Evolutionary conservation across 306 rosid species (phyloP).

Genomic region (Trifolium subterraneum): DNA sequence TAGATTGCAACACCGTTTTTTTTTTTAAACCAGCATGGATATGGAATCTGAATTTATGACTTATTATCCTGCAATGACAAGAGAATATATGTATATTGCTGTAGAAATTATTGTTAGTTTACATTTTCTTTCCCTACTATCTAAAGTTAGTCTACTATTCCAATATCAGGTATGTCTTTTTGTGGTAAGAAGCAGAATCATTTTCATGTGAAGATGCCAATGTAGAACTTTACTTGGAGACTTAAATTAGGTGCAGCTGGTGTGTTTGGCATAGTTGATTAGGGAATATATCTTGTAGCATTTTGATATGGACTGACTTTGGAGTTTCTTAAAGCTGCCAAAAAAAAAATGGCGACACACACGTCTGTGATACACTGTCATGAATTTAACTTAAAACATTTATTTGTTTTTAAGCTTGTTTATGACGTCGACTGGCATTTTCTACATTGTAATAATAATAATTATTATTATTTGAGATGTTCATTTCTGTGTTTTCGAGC

Average conservation of each 20-base stretch:
- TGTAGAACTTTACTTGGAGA: slow-evolving; percentile 38
- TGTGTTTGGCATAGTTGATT: slow-evolving; percentile 8
- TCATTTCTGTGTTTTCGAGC: slow-evolving; percentile 1
- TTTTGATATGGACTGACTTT: slow-evolving; percentile 14
- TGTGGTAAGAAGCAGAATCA: slow-evolving; percentile 39
- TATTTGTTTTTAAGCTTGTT: slow-evolving; percentile 24
- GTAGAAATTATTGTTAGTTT: slow-evolving; percentile 27
- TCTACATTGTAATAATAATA: slow-evolving; percentile 40
- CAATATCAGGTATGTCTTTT: slow-evolving; percentile 46
- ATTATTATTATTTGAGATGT: slow-evolving; percentile 44
- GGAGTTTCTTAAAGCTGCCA: slow-evolving; percentile 26
- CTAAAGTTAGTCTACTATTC: not conserved
- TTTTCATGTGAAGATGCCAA: slow-evolving; percentile 33
- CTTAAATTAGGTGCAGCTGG: slow-evolving; percentile 32
- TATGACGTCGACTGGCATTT: slow-evolving; percentile 14
- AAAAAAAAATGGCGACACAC: not conserved
- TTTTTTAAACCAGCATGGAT: slow-evolving; percentile 18
- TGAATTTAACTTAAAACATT: slow-evolving; percentile 24
- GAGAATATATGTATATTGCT: slow-evolving; percentile 15
- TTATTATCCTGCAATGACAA: not conserved
- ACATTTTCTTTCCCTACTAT: not conserved
- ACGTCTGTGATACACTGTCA: not conserved
- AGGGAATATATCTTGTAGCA: not conserved
- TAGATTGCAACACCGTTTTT: not conserved
- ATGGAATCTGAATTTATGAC: not conserved